Evolutionary conservation across 345 rosid species (phyloP), one percentile per base, ranked within the genome.

Genomic region (Eucalyptus coolabah): DNA sequence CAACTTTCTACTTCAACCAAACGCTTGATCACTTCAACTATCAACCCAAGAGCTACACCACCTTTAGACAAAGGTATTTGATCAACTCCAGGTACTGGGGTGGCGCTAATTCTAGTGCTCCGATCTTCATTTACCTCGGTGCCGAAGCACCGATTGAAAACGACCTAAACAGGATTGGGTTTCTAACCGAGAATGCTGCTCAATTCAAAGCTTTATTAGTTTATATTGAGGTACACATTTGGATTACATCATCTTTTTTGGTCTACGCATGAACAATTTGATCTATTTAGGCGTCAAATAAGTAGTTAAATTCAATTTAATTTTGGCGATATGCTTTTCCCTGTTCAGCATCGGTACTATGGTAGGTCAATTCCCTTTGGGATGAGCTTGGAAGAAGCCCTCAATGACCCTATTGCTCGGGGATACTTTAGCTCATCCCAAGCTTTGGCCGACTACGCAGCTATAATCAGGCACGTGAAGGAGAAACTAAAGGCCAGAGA

Each of bases 201-300:
- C 30, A 77, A 40, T 77, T 77, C 47, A 23, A 77, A 12, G 85
- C 85, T 40, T 77, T 77, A 1, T 37, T 77, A 40, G 45, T 77
- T 77, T 77, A 40, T 40, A 77, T 77, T 12, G 85, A 77, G 85
- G 85, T 77, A 77, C 47, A 12, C 30, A 40, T 77, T 77, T 77
- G 47, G 30, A 77, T 77, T 40, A 21, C 0, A 21, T 40, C 83
- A 6, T 21, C 47, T 0, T 77, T 37, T 40, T 77, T 21, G 47
- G 85, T 77, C 47, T 24, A 21, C 7, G 85, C 47, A 23, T 6
- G 30, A 77, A 40, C 47, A 15, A 6, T 77, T 77, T 40, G 85
- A 77, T 77, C 30, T 21, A 77, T 40, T 40, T 40, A 40, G 47
- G 16, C 9, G 8, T 12, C 47, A 21, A 12, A 40, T 21, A 1